A percentile compares a stretch with the other conserved stretches of the same genome.
Conservation (phyloP, 495 filamentous ascomycete species). For the Immersiella caudata region DNA sequence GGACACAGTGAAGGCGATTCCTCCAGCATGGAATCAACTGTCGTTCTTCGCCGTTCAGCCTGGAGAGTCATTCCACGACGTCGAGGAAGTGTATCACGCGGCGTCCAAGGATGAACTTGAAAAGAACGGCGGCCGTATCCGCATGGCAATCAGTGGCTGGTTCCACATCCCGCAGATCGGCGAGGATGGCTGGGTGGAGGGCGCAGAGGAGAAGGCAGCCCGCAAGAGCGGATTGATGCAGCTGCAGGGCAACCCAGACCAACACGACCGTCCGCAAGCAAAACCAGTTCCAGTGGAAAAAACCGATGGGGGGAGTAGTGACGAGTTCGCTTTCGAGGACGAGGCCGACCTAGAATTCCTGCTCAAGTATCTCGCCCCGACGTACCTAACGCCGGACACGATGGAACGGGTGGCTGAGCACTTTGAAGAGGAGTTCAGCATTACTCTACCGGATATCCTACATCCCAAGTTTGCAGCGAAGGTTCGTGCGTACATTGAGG, state of each 20-base stretch:
- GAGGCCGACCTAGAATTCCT: constrained; percentile 83
- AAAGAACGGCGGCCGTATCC: constrained; percentile 69
- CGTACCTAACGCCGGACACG: constrained; percentile 92
- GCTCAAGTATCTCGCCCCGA: constrained; percentile 82
- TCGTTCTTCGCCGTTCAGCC: constrained; percentile 98
- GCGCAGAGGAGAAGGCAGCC: constrained; percentile 83
- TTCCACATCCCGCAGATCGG: constrained; percentile 97
- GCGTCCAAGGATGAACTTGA: constrained; percentile 53
- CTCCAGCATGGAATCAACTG: constrained; percentile 95
- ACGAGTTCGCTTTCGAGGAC: constrained; percentile 55
- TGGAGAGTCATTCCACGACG: constrained; percentile 96
- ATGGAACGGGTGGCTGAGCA: constrained; percentile 76
- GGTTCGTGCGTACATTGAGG: constrained; percentile 68
- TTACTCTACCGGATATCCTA: constrained; percentile 77
- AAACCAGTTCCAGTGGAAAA: constrained; percentile 56
- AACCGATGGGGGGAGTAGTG: constrained; percentile 39
- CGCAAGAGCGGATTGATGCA: constrained; percentile 88
- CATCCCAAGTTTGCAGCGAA: constrained; percentile 71
- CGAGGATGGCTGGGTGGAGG: constrained; percentile 88
- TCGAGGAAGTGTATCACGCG: constrained; percentile 91
- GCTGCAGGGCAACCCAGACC: constrained; percentile 85
- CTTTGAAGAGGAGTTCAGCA: constrained; percentile 80
- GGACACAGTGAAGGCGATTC: constrained; percentile 74
- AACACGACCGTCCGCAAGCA: constrained; percentile 78
- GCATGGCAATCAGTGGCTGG: constrained; percentile 99